phyloP scores from a whole-genome alignment of 1,139 yeast species.

The Zygosaccharomyces sapae region DNA sequence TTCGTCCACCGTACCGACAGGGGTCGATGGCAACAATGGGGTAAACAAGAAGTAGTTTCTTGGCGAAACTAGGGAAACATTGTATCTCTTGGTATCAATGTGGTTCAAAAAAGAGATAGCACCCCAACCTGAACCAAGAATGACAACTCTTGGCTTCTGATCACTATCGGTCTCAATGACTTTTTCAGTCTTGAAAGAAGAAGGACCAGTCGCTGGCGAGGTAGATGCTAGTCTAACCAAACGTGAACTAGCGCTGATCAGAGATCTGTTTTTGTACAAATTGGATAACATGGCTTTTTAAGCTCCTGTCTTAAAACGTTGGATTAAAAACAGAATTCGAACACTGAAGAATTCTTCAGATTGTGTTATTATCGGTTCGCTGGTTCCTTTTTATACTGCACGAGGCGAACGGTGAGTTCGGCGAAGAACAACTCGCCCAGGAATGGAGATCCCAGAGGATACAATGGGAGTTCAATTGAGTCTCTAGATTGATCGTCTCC shows the following conservation, averaged over 20 bases:
- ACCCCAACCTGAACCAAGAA: conserved; percentile 96
- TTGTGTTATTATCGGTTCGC: neutral
- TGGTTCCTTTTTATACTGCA: conserved; percentile 1
- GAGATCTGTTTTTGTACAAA: conserved; percentile 10
- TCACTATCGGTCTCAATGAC: conserved; percentile 35
- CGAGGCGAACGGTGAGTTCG: conserved; percentile 1
- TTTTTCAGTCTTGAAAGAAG: conserved; percentile 41
- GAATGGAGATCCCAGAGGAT: too few species aligned
- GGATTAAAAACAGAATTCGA: too few species aligned
- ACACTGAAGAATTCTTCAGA: neutral
- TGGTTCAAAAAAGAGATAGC: conserved; percentile 78
- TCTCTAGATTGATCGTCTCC: too few species aligned
- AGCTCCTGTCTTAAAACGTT: too few species aligned
- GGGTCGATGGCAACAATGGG: conserved; percentile 87
- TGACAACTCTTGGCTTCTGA: conserved; percentile 47
- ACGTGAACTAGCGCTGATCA: conserved; percentile 11
- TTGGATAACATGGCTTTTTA: conserved; percentile 11
- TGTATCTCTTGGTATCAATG: conserved; percentile 81
- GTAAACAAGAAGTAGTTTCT: conserved; percentile 93
- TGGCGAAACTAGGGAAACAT: conserved; percentile 87
- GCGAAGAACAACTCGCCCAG: neutral
- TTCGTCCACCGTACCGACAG: conserved; percentile 87
- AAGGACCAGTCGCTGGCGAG: conserved; percentile 33
- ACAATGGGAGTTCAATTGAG: neutral
- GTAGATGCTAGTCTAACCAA: conserved; percentile 13